Base-by-base conservation (phyloP, 169 alveolate genomes). In the Plasmodium relictum region DNA sequence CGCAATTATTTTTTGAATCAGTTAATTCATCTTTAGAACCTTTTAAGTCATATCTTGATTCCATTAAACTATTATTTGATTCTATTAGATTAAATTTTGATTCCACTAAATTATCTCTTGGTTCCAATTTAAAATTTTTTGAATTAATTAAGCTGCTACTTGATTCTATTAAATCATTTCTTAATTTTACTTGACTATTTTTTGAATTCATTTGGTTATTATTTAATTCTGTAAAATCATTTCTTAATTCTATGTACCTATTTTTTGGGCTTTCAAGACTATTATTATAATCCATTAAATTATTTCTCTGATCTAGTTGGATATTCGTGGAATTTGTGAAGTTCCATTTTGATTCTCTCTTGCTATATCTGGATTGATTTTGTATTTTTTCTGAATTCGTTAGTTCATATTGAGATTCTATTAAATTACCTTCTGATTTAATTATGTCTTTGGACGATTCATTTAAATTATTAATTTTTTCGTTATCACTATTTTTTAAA, bases 161-260 rank as follows among this genome's bases (percentile, higher is more conserved):
- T n/a, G 89, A 78, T 22, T 78, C 89, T 8, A 1, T 10, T 3
- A 48, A 56, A 10, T 26, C 18, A 58, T 26, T 65, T 24, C n/a
- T 48, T 20, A 52, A 52, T 48, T 76, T 44, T 66, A 76, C 63
- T 9, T 74, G 66, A 74, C 74, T 58, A 42, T 50, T n/a, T 59
- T 18, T 59, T 9, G 73, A 74, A 74, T 44, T 74, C 6, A 59
- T 31, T 59, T 6, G 26, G 20, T 66, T 59, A 6, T 37, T 41
- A 12, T 39, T 50, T n/a, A 73, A 39, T 4, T 74, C 22, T 18
- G 37, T 39, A 48, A 10, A 54, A 54, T 54, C 14, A 54, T 54
- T 14, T 6, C 22, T 54, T 12, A 18, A 54, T 54, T 54, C 22
- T 10, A 54, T 54, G 63, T 54, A 54, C 9, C 22, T 22, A 16